phyloP scores from a whole-genome alignment of 192 early-diverging fungal genomes.

The Coemansia sp. region DNA sequence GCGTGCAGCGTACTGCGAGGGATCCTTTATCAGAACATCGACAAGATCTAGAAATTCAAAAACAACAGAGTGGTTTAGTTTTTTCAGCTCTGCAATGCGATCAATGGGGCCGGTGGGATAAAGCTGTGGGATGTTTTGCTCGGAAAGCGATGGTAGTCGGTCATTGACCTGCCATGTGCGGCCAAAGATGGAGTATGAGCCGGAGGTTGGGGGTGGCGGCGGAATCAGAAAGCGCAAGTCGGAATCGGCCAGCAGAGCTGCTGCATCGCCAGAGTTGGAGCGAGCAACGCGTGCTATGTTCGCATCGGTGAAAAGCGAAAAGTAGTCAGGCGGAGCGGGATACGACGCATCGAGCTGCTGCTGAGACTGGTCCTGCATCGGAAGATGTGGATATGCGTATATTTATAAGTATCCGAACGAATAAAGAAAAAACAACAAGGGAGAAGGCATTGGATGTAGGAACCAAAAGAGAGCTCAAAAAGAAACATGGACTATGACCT shows the following conservation, averaged over 20 bases:
- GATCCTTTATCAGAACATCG: constrained; percentile 62
- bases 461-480: not conserved
- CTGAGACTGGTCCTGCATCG: constrained; percentile 30
- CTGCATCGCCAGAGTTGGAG: not conserved
- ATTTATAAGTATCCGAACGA: not conserved
- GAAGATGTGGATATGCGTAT: not conserved
- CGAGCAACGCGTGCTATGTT: constrained; percentile 54
- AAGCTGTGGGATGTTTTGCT: constrained; percentile 66
- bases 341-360: constrained; percentile 55
- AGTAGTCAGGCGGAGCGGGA: constrained; percentile 71
- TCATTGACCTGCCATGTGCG: constrained; percentile 68
- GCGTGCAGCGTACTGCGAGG: constrained; percentile 57
- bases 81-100: constrained; percentile 66
- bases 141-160: constrained; percentile 58
- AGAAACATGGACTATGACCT: not conserved
- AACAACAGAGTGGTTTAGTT: constrained; percentile 61
- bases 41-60: constrained; percentile 73
- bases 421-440: not conserved
- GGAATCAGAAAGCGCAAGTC: constrained; percentile 62
- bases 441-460: not conserved
- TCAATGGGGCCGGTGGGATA: constrained; percentile 66
- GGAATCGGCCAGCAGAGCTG: constrained; percentile 24
- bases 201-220: constrained; percentile 56
- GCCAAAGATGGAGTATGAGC: constrained; percentile 65
- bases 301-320: constrained; percentile 61